Evolutionary conservation across 108 stramenopile genomes (phyloP).

Genomic region (Stephanodiscus minutulus): DNA sequence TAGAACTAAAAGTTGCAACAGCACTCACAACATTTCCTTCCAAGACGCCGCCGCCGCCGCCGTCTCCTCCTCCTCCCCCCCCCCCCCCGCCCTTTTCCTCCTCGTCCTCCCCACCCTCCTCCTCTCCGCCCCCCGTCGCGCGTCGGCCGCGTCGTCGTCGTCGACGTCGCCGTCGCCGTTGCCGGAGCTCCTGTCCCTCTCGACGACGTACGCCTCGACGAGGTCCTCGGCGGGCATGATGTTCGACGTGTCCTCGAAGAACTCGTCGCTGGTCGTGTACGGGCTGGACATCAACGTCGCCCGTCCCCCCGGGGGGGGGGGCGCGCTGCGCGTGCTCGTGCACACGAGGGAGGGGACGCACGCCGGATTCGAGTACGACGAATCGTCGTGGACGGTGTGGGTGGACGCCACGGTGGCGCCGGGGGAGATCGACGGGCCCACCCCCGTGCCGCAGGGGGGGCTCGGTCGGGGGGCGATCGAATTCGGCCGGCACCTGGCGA

Average conservation of each 20-base stretch:
- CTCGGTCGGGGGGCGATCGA: not conserved
- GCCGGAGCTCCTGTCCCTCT: not conserved
- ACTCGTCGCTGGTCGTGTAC: conserved; percentile 10
- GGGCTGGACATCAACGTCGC: conserved; percentile 19
- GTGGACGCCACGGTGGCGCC: not conserved
- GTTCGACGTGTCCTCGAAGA: conserved; percentile 13
- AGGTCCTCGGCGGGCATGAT: not conserved
- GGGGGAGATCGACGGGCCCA: not conserved
- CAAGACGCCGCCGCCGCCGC: too few relatives aligned
- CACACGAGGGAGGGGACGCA: not conserved
- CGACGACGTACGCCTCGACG: not conserved
- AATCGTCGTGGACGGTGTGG: not conserved
- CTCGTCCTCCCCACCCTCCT: not conserved
- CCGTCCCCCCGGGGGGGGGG: too few relatives aligned
- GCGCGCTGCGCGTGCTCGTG: not conserved
- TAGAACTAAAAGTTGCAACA: too few relatives aligned
- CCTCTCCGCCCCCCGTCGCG: not conserved
- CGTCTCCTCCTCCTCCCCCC: too few relatives aligned
- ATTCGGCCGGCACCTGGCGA: too few relatives aligned
- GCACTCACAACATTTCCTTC: too few relatives aligned
- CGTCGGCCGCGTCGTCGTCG: not conserved
- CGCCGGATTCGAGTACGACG: too few relatives aligned
- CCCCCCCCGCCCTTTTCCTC: not conserved
- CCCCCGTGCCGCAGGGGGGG: not conserved
- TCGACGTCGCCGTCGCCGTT: not conserved